Percentiles rank a stretch among this genome's conserved stretches.
Evolutionary conservation across 2,329 filamentous ascomycete genomes (phyloP).

Genomic region (Neofusicoccum ribis): DNA sequence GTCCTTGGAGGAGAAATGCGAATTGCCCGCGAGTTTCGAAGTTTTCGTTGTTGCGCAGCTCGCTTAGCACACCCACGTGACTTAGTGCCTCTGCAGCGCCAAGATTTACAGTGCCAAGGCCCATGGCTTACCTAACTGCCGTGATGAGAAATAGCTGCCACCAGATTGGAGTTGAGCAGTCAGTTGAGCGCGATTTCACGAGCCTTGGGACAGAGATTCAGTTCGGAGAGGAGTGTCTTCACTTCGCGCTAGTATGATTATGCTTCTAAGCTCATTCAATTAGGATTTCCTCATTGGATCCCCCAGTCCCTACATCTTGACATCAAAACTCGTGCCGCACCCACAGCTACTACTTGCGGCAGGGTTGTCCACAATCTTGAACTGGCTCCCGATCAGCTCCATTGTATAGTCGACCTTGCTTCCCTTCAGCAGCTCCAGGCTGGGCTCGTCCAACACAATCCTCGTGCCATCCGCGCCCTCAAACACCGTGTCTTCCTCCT

Average conservation of each 20-base stretch:
- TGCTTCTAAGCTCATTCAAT: no score
- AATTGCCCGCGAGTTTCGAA: neutral
- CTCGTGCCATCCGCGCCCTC: slow-evolving; percentile 68
- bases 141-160: neutral
- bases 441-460: slow-evolving; percentile 84
- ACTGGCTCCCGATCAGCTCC: slow-evolving; percentile 92
- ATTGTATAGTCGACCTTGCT: slow-evolving; percentile 96
- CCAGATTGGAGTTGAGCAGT: neutral
- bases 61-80: neutral
- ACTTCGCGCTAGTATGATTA: no score
- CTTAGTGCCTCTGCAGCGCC: neutral
- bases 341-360: slow-evolving; percentile 91
- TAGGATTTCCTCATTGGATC: no score
- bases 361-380: slow-evolving; percentile 95
- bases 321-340: slow-evolving; percentile 96
- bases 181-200: no score
- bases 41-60: neutral
- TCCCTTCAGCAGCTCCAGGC: slow-evolving; percentile 83
- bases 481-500: slow-evolving; percentile 81
- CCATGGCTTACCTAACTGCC: neutral
- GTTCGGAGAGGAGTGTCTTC: no score
- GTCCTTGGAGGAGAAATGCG: neutral
- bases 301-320: slow-evolving; percentile 54
- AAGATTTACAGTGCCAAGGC: neutral
- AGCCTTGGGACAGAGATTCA: no score